A percentile compares a stretch with the other conserved stretches of the same genome.
Conservation (phyloP, 805 yeast genomes). For the Candida stauntonica region DNA sequence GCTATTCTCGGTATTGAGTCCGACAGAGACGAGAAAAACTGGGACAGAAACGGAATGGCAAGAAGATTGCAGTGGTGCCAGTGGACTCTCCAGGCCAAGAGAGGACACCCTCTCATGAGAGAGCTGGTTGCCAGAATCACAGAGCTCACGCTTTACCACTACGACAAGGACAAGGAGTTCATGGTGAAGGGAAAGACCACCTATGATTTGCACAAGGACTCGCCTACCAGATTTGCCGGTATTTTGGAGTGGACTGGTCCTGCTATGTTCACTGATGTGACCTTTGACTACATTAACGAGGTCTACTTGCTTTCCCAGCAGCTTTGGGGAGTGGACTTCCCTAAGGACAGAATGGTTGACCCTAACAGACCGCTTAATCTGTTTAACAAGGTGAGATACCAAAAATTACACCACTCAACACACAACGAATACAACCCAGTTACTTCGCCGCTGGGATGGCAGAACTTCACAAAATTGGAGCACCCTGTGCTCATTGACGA, state of each 20-base stretch:
- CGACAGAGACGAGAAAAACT: conserved; percentile 46
- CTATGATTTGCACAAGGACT: conserved; percentile 40
- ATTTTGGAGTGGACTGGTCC: conserved; percentile 51
- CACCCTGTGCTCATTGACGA: conserved; percentile 34
- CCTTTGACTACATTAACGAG: conserved; percentile 32
- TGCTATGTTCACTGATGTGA: conserved; percentile 45
- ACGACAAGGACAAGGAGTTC: conserved; percentile 28
- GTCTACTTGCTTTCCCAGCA: conserved; percentile 5
- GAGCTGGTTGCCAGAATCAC: conserved; percentile 52
- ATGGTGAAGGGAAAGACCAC: conserved; percentile 25
- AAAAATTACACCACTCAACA: conserved; percentile 5
- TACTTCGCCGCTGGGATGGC: conserved; percentile 15
- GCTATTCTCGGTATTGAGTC: conserved; percentile 50
- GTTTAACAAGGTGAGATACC: conserved; percentile 6
- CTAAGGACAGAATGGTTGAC: conserved; percentile 11
- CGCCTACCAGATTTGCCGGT: conserved; percentile 56
- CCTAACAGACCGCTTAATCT: conserved; percentile 15
- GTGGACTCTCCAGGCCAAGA: conserved; percentile 55
- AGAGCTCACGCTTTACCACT: conserved; percentile 43
- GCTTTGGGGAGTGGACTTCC: conserved; percentile 8
- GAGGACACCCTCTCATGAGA: conserved; percentile 55
- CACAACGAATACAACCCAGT: conserved; percentile 15
- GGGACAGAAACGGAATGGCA: conserved; percentile 43
- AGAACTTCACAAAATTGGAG: conserved; percentile 16
- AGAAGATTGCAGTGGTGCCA: conserved; percentile 58